Percentiles rank a stretch among this genome's conserved stretches.
These are phyloP conservation scores for Exserohilum rostratum DNA, from an alignment of 2,329 filamentous ascomycete species.

Conservation along the genomic window DNA sequence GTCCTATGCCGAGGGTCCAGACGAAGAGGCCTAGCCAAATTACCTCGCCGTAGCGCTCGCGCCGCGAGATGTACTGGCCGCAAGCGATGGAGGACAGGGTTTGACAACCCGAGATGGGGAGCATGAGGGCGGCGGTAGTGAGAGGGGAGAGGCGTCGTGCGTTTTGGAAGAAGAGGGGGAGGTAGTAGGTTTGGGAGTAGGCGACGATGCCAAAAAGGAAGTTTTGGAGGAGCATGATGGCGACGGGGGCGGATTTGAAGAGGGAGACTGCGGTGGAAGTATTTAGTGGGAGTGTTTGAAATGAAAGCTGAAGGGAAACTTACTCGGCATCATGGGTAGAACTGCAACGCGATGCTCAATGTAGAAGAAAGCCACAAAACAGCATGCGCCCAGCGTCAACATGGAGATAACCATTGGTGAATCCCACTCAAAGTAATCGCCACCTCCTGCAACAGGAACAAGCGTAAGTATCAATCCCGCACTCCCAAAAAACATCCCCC, in stretches of 20 bases:
- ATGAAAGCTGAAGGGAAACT: slow-evolving; percentile 13
- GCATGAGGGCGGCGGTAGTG: slow-evolving; percentile 57
- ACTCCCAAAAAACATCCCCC: slow-evolving; percentile 61
- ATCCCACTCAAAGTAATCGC: slow-evolving; percentile 62
- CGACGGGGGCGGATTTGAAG: slow-evolving; percentile 61
- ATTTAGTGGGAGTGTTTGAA: background rate
- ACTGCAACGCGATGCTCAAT: slow-evolving; percentile 62
- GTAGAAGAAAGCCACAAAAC: slow-evolving; percentile 58
- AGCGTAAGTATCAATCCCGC: slow-evolving; percentile 65
- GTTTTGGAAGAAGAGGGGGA: slow-evolving; percentile 68
- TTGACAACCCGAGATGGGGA: slow-evolving; percentile 47
- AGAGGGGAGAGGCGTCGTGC: slow-evolving; percentile 54
- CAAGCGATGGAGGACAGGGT: slow-evolving; percentile 54
- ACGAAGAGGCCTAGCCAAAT: slow-evolving; percentile 54
- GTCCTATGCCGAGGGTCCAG: slow-evolving; percentile 60
- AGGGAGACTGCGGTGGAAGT: slow-evolving; percentile 51
- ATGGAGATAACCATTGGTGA: slow-evolving; percentile 66
- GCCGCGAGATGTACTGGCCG: slow-evolving; percentile 64
- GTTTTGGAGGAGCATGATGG: slow-evolving; percentile 62
- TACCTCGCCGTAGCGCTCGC: slow-evolving; percentile 58
- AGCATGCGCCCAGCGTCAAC: slow-evolving; percentile 58
- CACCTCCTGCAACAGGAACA: slow-evolving; percentile 68
- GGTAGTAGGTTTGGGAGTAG: slow-evolving; percentile 65
- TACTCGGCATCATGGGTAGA: slow-evolving; percentile 64
- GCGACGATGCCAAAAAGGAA: slow-evolving; percentile 67